Conservation (phyloP, 1,139 yeast genomes). For the Lodderomyces pseudojiufengensis region DNA sequence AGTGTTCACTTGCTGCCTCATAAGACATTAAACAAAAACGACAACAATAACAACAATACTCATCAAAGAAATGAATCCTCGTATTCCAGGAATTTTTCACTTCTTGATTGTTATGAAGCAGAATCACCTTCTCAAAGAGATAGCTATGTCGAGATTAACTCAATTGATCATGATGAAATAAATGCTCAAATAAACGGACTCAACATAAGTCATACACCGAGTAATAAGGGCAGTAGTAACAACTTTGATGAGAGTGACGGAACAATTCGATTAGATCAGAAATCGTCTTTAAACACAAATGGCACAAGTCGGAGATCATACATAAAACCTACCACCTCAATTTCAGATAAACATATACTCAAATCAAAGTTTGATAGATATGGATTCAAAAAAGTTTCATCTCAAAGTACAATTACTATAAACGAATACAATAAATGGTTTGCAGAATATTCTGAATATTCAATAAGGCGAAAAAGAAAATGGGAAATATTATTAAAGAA, state of each 20-base stretch:
- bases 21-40: neutral
- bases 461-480: constrained; percentile 61
- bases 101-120: constrained; percentile 25
- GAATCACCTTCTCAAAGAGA: constrained; percentile 17
- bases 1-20: no score
- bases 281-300: neutral
- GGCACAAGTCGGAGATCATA: constrained; percentile 7
- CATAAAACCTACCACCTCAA: constrained; percentile 13
- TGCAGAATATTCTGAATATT: constrained; percentile 58
- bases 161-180: neutral
- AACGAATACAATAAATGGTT: constrained; percentile 76
- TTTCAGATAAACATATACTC: constrained; percentile 17
- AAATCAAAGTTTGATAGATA: constrained; percentile 62
- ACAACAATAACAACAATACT: neutral
- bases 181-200: no score
- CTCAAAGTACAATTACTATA: constrained; percentile 41
- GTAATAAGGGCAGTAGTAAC: neutral
- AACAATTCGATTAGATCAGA: neutral
- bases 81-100: constrained; percentile 34
- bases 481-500: constrained; percentile 68
- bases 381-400: constrained; percentile 72
- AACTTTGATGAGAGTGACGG: neutral
- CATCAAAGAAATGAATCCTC: constrained; percentile 28
- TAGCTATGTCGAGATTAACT: constrained; percentile 3
- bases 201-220: neutral